Conservation (phyloP, 768 basidiomycete species). For the Boletus tomentosulus region DNA sequence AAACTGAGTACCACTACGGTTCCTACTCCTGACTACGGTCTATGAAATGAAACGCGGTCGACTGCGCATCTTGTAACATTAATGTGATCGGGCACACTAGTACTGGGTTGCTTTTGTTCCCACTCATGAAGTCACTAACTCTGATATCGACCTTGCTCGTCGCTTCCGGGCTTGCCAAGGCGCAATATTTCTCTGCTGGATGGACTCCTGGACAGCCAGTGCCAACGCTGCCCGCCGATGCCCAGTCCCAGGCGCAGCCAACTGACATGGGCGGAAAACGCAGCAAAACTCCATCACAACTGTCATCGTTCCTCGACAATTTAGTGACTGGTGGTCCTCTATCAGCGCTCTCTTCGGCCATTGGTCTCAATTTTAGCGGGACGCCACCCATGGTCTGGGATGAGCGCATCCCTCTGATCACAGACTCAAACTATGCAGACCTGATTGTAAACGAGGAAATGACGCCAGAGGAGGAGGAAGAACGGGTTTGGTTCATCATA, state of each 20-base stretch:
- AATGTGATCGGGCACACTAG: no score
- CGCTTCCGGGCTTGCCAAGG: slow-evolving; percentile 31
- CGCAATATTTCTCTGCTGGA: slow-evolving; percentile 78
- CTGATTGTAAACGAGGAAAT: slow-evolving; percentile 68
- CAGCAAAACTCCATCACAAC: not conserved
- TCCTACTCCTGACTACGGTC: no score
- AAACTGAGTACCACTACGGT: no score
- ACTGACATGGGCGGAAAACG: slow-evolving; percentile 20
- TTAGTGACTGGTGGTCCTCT: slow-evolving; percentile 53
- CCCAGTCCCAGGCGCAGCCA: slow-evolving; percentile 18
- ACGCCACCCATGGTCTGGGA: slow-evolving; percentile 53
- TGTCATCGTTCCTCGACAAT: slow-evolving; percentile 27
- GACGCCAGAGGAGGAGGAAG: slow-evolving; percentile 56
- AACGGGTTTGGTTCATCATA: slow-evolving; percentile 73
- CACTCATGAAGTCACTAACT: slow-evolving; percentile 47
- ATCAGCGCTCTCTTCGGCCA: slow-evolving; percentile 45
- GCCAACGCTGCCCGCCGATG: slow-evolving; percentile 18
- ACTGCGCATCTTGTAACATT: no score
- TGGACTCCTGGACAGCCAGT: slow-evolving; percentile 73
- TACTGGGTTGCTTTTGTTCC: not conserved
- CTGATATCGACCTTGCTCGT: slow-evolving; percentile 32
- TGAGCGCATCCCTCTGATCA: slow-evolving; percentile 69
- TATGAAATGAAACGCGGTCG: not conserved
- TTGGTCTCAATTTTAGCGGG: slow-evolving; percentile 74
- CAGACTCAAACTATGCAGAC: slow-evolving; percentile 75